Percentiles rank a stretch among this genome's conserved stretches.
Conservation (phyloP, 2,329 filamentous ascomycete genomes). For the Lecanoromycetidae sp. region DNA sequence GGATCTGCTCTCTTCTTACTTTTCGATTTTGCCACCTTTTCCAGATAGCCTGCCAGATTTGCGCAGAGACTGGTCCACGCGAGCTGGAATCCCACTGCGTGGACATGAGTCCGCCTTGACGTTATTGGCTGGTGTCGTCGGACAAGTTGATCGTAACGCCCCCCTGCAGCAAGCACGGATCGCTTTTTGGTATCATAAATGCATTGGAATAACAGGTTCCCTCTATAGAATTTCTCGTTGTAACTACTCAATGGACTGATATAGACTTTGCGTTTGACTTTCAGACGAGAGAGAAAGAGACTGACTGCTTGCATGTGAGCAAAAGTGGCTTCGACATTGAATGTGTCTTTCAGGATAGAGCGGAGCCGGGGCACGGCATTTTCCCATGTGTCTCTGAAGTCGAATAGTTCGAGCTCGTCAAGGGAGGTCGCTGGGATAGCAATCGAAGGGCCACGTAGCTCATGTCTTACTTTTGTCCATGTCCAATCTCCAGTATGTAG, state of each 20-base stretch:
- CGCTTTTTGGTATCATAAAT: conserved; percentile 72
- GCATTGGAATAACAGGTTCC: conserved; percentile 81
- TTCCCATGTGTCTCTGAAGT: conserved; percentile 66
- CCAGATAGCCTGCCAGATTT: conserved; percentile 43
- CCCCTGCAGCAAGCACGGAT: conserved; percentile 82
- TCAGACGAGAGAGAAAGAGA: conserved; percentile 62
- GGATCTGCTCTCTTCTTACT: conserved; percentile 43
- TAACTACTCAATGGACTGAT: conserved; percentile 75
- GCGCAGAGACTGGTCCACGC: conserved; percentile 72
- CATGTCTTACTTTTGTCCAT: conserved; percentile 71
- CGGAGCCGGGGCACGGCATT: conserved; percentile 56
- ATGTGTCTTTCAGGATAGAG: conserved; percentile 42
- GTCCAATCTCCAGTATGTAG: conserved; percentile 69
- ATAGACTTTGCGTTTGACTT: conserved; percentile 65
- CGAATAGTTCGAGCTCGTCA: conserved; percentile 79
- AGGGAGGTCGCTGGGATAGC: conserved; percentile 80
- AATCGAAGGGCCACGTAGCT: conserved; percentile 68
- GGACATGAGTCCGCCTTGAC: conserved; percentile 37
- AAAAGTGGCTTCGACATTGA: conserved; percentile 47
- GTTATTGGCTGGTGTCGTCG: conserved; percentile 49
- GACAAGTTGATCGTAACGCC: conserved; percentile 82
- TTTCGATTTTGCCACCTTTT: conserved; percentile 31
- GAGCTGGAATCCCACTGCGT: conserved; percentile 85
- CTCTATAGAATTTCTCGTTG: conserved; percentile 81
- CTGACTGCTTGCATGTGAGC: conserved; percentile 70